Percentiles rank a stretch among this genome's conserved stretches.
These are phyloP conservation scores for Wallacemonas collosoma DNA, from an alignment of 208 protist genomes.

Conservation along the genomic window DNA sequence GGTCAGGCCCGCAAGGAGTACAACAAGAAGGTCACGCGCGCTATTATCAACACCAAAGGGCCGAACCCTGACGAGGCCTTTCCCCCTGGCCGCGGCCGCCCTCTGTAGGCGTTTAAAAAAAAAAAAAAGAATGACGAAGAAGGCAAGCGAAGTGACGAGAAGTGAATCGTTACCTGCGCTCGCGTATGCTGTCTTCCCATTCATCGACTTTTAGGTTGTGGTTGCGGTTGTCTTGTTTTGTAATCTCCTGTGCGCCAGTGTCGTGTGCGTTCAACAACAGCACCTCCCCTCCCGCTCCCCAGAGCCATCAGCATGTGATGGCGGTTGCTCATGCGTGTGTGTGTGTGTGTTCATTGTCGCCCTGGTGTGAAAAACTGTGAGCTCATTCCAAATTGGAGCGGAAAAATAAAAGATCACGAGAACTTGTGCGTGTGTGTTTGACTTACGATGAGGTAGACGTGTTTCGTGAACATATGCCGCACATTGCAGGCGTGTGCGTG, in stretches of 20 bases:
- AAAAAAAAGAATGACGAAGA: neutral
- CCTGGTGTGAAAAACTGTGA: neutral
- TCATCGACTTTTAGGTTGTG: neutral
- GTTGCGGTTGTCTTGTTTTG: no score
- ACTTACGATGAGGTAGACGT: no score
- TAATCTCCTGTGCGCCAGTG: no score
- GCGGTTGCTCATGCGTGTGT: neutral
- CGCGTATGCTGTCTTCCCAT: neutral
- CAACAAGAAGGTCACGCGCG: constrained; percentile 90
- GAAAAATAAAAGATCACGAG: neutral
- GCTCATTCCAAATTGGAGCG: no score
- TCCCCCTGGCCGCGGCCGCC: constrained; percentile 75
- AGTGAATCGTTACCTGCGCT: neutral
- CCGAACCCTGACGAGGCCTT: constrained; percentile 62
- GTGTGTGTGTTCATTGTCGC: neutral
- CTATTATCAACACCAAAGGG: constrained; percentile 76
- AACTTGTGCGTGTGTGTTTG: neutral
- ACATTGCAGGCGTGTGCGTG: no score
- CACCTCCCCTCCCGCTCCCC: no score
- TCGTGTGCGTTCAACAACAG: no score
- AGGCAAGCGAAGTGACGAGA: neutral
- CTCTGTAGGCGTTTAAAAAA: constrained; percentile 40
- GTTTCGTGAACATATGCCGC: no score
- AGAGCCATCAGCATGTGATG: neutral
- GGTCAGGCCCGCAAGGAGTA: constrained; percentile 79